These are phyloP conservation scores for Exophiala lecanii-corni DNA, from an alignment of 2,329 filamentous ascomycete genomes.

Conservation along the genomic window DNA sequence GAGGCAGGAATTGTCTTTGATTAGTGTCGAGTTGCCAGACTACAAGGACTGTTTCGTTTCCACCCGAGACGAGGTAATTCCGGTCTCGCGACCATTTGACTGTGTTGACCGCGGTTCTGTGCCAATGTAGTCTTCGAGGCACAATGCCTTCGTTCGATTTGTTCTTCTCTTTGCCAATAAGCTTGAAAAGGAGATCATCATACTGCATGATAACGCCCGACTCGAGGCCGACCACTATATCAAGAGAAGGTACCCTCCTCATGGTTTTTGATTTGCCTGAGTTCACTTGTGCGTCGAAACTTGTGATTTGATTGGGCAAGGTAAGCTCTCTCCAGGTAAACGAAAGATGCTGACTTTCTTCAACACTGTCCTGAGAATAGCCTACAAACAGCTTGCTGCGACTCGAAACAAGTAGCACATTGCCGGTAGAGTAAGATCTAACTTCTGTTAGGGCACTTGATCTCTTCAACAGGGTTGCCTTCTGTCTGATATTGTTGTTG, in stretches of 20 bases:
- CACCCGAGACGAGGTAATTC: slow-evolving; percentile 91
- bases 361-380: slow-evolving; percentile 35
- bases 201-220: slow-evolving; percentile 79
- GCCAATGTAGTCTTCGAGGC: slow-evolving; percentile 79
- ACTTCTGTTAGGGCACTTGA: slow-evolving; percentile 9
- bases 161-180: slow-evolving; percentile 44
- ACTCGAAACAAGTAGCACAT: slow-evolving; percentile 36
- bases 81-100: slow-evolving; percentile 92
- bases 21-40: slow-evolving; percentile 91
- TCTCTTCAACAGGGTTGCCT: slow-evolving; percentile 4
- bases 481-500: background rate
- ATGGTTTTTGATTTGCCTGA: slow-evolving; percentile 22
- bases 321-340: slow-evolving; percentile 53
- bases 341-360: slow-evolving; percentile 32
- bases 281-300: slow-evolving; percentile 49
- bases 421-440: slow-evolving; percentile 26
- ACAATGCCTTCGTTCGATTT: slow-evolving; percentile 41
- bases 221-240: slow-evolving; percentile 72
- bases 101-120: slow-evolving; percentile 74
- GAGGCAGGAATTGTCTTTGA: slow-evolving; percentile 78
- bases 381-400: slow-evolving; percentile 57
- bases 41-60: slow-evolving; percentile 81
- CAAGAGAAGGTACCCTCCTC: slow-evolving; percentile 48
- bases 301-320: slow-evolving; percentile 60
- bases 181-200: slow-evolving; percentile 62